Percentiles rank a stretch among this genome's conserved stretches.
Evolutionary conservation across 768 basidiomycete genomes (phyloP).

Genomic region (Lentinula boryana): DNA sequence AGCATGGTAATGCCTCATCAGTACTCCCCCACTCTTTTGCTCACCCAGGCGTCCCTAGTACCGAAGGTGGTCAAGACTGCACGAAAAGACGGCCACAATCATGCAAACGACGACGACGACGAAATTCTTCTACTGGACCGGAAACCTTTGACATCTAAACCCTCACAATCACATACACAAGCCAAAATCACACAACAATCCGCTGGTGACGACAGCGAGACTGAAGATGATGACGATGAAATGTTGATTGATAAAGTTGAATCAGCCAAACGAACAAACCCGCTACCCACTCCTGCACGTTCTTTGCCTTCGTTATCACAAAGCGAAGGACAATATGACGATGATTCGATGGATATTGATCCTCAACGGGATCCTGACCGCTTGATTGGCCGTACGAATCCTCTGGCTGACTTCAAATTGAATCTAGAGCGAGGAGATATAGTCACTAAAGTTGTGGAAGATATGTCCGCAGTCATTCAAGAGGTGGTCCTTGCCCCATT

Average conservation of each 20-base stretch:
- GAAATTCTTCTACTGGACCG: conserved; percentile 52
- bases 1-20: conserved; percentile 47
- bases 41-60: conserved; percentile 31
- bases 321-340: conserved; percentile 4
- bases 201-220: conserved; percentile 38
- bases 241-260: conserved; percentile 13
- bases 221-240: conserved; percentile 46
- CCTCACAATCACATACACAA: conserved; percentile 8
- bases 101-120: conserved; percentile 59
- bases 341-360: conserved; percentile 32
- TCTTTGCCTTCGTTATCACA: conserved; percentile 30
- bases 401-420: conserved; percentile 70
- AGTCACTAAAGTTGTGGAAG: conserved; percentile 81
- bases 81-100: conserved; percentile 58
- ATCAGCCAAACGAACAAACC: conserved; percentile 16
- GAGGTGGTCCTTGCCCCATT: conserved; percentile 72
- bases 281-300: conserved; percentile 48
- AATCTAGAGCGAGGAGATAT: conserved; percentile 72
- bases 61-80: conserved; percentile 53
- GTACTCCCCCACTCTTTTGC: not conserved
- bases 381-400: conserved; percentile 69
- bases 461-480: conserved; percentile 62
- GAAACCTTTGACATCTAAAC: conserved; percentile 14
- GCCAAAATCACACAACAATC: conserved; percentile 24
- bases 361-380: conserved; percentile 58